Evolutionary conservation across 306 rosid species (phyloP), one percentile per base, ranked within the genome.

Genomic region (Carpinus fangiana): DNA sequence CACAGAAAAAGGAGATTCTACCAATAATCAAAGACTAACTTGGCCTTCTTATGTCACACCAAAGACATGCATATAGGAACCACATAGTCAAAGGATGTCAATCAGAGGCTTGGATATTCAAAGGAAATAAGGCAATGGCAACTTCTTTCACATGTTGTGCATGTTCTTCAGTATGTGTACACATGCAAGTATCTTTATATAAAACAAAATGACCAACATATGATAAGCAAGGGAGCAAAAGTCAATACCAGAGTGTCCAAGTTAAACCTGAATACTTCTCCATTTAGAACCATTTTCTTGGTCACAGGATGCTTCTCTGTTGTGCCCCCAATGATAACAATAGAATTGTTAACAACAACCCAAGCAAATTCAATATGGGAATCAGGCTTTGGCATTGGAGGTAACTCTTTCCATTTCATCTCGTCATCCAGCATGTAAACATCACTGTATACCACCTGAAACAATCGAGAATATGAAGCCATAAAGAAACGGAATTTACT

Each of bases 331-430:
- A 78, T 57, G 69, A 92, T 87, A 79, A 92, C 89, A 26, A 92
- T 77, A 7, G 98, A 94, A 77, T 92, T 87, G 85, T 94, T 92
- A 70, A 92, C 85, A 36, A 89, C 51, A 12, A 79, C 90, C 98
- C 97, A 92, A 56, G 98, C 95, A 86, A 85, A 92, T 82, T 94
- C 98, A 72, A 92, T 90, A 76, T 94, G 98, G 23, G 97, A 94
- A 83, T 94, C 84, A 11, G 97, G 90, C 84, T 94, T 94, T 47
- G 91, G 98, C 97, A 92, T 87, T 45, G 90, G 82, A 78, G 92
- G 86, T 64, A 94, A 54, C 28, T 57, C 86, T 86, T 94, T 89
- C 98, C 98, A 94, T 83, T 88, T 89, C 97, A 90, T 92, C 82
- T 90, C 90, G 70, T 84, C 91, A 85, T 92, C 95, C 81, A 92